These are phyloP conservation scores for Paramecium caudatum DNA, from an alignment of 73 alveolate genomes.

Conservation along the genomic window DNA sequence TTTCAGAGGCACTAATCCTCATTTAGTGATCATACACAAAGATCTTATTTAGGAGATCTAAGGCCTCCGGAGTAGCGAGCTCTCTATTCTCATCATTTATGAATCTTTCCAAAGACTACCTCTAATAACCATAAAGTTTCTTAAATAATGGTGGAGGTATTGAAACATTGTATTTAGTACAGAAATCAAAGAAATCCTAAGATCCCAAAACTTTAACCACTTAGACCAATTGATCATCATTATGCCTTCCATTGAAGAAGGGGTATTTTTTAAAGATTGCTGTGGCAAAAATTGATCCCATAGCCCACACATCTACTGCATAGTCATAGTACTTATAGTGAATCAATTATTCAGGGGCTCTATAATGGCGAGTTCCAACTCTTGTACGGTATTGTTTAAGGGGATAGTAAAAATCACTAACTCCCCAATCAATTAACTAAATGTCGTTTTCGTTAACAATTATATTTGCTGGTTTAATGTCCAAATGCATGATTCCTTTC, in stretches of 20 bases:
- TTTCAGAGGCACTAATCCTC: constrained; percentile 41
- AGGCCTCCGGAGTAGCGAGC: not conserved
- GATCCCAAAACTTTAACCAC: constrained; percentile 70
- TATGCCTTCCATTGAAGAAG: constrained; percentile 81
- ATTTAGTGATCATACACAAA: constrained; percentile 58
- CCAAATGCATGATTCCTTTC: constrained; percentile 69
- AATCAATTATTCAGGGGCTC: constrained; percentile 95
- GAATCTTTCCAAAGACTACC: not conserved
- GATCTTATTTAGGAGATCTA: constrained; percentile 28
- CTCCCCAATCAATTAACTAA: constrained; percentile 59
- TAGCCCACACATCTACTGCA: constrained; percentile 92
- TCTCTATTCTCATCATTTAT: not conserved
- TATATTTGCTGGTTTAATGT: constrained; percentile 73
- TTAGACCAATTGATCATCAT: constrained; percentile 49
- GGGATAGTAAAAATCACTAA: constrained; percentile 59
- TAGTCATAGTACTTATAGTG: constrained; percentile 87
- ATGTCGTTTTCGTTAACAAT: constrained; percentile 15
- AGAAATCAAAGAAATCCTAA: not conserved
- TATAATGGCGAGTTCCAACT: constrained; percentile 90
- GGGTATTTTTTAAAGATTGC: constrained; percentile 83
- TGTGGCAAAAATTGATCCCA: constrained; percentile 92
- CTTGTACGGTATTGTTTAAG: constrained; percentile 70
- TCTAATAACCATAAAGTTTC: not conserved
- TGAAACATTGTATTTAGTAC: not conserved
- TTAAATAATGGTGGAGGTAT: not conserved